Conservation (phyloP, 176 grass and related monocot species). For the Chrysopogon serrulatus region DNA sequence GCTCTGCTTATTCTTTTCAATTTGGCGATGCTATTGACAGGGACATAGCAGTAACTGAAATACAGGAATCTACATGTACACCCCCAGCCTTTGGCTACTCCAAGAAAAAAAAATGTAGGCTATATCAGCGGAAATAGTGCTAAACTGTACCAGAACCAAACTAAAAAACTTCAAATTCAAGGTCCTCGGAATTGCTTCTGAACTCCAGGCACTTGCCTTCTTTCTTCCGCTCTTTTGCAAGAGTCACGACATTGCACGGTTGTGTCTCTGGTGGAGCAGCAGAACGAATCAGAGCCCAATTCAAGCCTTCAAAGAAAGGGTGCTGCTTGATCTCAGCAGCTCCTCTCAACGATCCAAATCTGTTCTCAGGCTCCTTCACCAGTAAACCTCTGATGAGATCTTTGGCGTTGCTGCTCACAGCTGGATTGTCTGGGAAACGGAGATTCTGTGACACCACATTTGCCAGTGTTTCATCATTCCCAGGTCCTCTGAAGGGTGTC, state of each 20-base stretch:
- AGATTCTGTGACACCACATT: slow-evolving; percentile 73
- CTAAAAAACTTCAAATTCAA: slow-evolving; percentile 77
- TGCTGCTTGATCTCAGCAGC: slow-evolving; percentile 83
- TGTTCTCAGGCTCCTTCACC: slow-evolving; percentile 66
- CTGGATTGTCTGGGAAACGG: slow-evolving; percentile 52
- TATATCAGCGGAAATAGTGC: slow-evolving; percentile 7
- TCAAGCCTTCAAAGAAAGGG: slow-evolving; percentile 69
- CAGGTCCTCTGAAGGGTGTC: slow-evolving; percentile 68
- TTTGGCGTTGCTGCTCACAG: slow-evolving; percentile 47
- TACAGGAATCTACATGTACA: slow-evolving; percentile 59
- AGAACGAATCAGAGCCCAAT: slow-evolving; percentile 67
- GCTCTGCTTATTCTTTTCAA: slow-evolving; percentile 31
- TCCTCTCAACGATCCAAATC: slow-evolving; percentile 53
- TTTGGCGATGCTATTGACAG: slow-evolving; percentile 43
- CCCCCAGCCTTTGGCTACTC: slow-evolving; percentile 36
- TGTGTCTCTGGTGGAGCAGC: slow-evolving; percentile 59
- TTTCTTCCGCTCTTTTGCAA: slow-evolving; percentile 39
- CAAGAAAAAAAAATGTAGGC: slow-evolving; percentile 34
- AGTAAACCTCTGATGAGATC: slow-evolving; percentile 67
- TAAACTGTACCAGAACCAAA: slow-evolving; percentile 28
- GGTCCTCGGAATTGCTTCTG: slow-evolving; percentile 38
- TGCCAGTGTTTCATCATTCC: slow-evolving; percentile 66
- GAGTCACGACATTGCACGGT: slow-evolving; percentile 39
- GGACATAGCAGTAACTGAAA: slow-evolving; percentile 24
- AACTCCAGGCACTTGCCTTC: slow-evolving; percentile 71